Base-by-base conservation (phyloP, 2,329 filamentous ascomycete species). In the Colletotrichum navitas region DNA sequence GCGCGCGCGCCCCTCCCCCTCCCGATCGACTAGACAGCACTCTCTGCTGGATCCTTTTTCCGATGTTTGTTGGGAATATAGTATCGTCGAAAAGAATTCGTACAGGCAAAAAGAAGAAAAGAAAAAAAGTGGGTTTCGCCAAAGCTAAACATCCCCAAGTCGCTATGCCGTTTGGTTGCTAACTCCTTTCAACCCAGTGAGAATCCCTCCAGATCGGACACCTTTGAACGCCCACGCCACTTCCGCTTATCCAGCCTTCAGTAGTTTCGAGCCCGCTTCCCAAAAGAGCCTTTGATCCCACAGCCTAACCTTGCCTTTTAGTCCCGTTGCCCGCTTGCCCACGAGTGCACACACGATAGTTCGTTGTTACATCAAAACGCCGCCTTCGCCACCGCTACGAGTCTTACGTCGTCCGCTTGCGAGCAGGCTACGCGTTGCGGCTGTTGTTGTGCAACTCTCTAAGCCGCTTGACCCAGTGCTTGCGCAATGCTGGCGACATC, bases 381-480 rank as follows among this genome's bases (percentile, higher is more conserved):
- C 34, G 5, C 5, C 43, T 7, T 3, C 45, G n/a, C 24, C 12
- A 12, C 47, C 51, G 45, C 14, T 64, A 68, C 45, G 36, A 68
- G 60, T 56, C 39, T 52, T 63, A 58, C 62, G 61, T 55, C 61
- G 24, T 51, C 64, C 24, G 51, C 64, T 47, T 16, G 56, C 41
- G 41, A 58, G 47, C 47, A 34, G 34, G 26, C 21, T 66, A 78
- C 76, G 41, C 81, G 21, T 72, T 72, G 52, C 65, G 69, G 47
- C 69, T 68, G 59, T 72, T 72, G 69, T 81, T 81, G 67, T 84
- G 82, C 60, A 83, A 78, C 74, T 89, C 87, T 34, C 86, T 79
- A 66, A 89, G 79, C 66, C 85, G 79, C 75, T 83, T 85, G 2
- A 90, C 85, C 88, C 88, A 90, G 75, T 90, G 87, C 71, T 84